Conservation (phyloP, 2,329 filamentous ascomycete species). For the Monosporascus ibericus region DNA sequence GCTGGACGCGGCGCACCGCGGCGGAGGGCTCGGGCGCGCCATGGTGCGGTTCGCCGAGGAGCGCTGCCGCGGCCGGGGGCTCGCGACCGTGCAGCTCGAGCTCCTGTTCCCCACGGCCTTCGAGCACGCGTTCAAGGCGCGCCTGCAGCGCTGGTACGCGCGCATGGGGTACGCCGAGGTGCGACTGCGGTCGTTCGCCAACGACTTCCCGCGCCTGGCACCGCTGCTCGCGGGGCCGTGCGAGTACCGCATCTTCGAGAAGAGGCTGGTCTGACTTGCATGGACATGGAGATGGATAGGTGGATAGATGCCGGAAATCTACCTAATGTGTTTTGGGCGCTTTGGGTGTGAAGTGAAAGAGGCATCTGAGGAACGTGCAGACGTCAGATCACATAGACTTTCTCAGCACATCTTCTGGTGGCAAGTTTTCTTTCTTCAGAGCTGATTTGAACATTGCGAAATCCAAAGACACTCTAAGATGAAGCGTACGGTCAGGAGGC, state of each 20-base stretch:
- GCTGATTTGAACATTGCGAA: no score
- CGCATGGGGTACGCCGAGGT: conserved; percentile 18
- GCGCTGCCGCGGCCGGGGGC: conserved; percentile 10
- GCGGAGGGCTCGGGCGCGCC: conserved; percentile 19
- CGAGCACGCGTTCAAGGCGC: conserved; percentile 20
- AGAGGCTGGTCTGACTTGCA: conserved; percentile 8
- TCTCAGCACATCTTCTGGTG: no score
- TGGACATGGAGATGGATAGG: neutral
- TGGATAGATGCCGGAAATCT: neutral
- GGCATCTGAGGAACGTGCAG: no score
- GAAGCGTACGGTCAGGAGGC: no score
- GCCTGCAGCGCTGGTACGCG: conserved; percentile 23
- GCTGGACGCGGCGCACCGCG: conserved; percentile 14
- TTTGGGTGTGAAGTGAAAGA: neutral
- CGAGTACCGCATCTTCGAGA: conserved; percentile 21
- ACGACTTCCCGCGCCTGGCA: conserved; percentile 14
- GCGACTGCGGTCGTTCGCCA: conserved; percentile 12
- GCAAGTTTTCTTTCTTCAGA: no score
- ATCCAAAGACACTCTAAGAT: no score
- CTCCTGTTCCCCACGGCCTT: conserved; percentile 19
- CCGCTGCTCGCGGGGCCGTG: conserved; percentile 15
- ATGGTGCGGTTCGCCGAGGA: conserved; percentile 23
- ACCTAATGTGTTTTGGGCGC: neutral
- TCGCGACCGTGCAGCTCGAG: conserved; percentile 15
- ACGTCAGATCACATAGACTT: no score